These are phyloP conservation scores for Fragaria nilgerrensis DNA, from an alignment of 306 rosid species.

Conservation along the genomic window DNA sequence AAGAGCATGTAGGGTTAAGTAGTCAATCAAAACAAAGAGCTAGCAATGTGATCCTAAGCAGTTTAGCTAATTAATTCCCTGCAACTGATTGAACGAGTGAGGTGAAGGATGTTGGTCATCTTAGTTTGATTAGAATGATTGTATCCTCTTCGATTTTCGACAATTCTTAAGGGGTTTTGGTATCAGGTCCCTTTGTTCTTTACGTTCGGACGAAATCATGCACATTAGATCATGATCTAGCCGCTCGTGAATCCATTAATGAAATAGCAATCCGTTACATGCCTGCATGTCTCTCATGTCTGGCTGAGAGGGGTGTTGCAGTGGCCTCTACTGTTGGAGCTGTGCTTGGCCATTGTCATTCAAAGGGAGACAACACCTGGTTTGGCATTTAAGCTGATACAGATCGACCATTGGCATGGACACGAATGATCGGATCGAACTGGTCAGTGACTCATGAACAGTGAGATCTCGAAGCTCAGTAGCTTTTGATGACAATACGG, in stretches of 20 bases:
- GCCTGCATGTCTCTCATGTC: conserved; percentile 14
- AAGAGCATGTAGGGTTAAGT: not conserved
- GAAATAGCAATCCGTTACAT: not conserved
- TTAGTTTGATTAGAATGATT: not conserved
- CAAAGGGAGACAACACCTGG: conserved; percentile 14
- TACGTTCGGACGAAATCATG: not conserved
- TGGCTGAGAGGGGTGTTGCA: not conserved
- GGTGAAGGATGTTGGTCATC: not conserved
- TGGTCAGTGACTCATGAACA: not conserved
- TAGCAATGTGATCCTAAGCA: not conserved
- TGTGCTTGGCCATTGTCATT: conserved; percentile 3
- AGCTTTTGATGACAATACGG: not conserved
- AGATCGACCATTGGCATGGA: not conserved
- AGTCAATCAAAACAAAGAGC: not conserved
- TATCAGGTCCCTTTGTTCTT: not conserved
- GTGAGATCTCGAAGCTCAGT: not conserved
- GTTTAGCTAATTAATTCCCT: not conserved
- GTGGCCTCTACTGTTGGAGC: not conserved
- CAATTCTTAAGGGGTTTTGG: not conserved
- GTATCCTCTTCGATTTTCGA: not conserved
- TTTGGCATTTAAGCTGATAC: conserved; percentile 1
- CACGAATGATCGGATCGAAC: not conserved
- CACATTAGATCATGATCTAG: not conserved
- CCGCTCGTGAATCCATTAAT: not conserved
- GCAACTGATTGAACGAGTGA: not conserved